Percentiles rank a stretch among this genome's conserved stretches.
Evolutionary conservation across 2,329 filamentous ascomycete species (phyloP).

Genomic region (Bipolaris bicolor): DNA sequence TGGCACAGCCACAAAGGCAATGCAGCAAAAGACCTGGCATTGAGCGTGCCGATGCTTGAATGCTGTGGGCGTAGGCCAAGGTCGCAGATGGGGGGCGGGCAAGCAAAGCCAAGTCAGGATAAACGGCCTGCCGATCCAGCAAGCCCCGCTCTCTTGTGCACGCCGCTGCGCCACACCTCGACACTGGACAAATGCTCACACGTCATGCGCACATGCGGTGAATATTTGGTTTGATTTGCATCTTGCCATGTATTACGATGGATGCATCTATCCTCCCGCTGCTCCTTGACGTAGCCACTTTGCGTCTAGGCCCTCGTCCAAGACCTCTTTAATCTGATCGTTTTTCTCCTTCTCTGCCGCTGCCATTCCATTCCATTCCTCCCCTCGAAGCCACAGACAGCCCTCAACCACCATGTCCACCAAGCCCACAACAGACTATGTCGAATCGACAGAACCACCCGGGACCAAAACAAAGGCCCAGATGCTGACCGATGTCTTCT

Average conservation of each 20-base stretch:
- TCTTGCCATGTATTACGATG: constrained; percentile 3
- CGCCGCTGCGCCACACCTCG: constrained; percentile 35
- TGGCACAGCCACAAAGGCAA: not conserved
- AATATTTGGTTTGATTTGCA: constrained; percentile 23
- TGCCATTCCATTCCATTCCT: not conserved
- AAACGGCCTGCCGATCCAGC: constrained; percentile 15
- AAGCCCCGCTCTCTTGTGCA: constrained; percentile 35
- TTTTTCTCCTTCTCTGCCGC: not conserved
- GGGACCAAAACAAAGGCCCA: constrained; percentile 36
- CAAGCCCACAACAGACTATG: constrained; percentile 25
- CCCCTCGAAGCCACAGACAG: constrained; percentile 6
- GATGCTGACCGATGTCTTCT: constrained; percentile 50
- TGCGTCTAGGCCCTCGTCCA: not conserved
- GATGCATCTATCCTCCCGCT: no score
- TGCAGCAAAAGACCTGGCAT: constrained; percentile 12
- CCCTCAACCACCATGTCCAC: constrained; percentile 35
- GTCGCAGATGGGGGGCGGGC: constrained; percentile 23
- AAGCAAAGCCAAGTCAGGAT: constrained; percentile 18
- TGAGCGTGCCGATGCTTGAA: constrained; percentile 19
- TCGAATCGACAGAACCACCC: constrained; percentile 24
- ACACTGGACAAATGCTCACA: constrained; percentile 27
- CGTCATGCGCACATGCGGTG: constrained; percentile 37
- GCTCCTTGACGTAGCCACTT: not conserved
- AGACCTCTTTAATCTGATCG: not conserved
- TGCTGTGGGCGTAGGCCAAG: not conserved